These are phyloP conservation scores for Penicillium atrosanguineum DNA, from an alignment of 495 filamentous ascomycete genomes.

Conservation along the genomic window DNA sequence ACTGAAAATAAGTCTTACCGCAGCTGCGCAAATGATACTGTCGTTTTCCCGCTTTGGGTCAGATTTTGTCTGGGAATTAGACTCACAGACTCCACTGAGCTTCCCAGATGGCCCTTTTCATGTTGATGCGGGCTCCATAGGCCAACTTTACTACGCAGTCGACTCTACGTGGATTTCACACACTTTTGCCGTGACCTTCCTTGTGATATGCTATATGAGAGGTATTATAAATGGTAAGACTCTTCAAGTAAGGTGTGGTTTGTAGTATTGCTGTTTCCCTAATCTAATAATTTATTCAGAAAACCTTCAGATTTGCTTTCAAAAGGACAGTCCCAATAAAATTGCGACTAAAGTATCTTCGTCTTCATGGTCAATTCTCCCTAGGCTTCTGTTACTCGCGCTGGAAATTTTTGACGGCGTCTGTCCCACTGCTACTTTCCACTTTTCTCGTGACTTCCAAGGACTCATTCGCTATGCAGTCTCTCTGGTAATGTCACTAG, in stretches of 20 bases:
- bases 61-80: constrained; percentile 7
- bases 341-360: too few species aligned
- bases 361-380: constrained; percentile 8
- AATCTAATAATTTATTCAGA: background rate
- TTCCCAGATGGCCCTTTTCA: constrained; percentile 15
- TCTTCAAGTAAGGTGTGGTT: too few species aligned
- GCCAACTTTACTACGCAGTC: constrained; percentile 14
- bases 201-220: constrained; percentile 17
- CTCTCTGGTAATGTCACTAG: constrained; percentile 9
- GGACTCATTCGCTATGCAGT: constrained; percentile 17
- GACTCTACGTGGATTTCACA: constrained; percentile 23
- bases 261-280: too few species aligned
- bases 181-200: constrained; percentile 19
- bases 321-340: too few species aligned
- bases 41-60: constrained; percentile 10
- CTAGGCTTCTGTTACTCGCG: constrained; percentile 13
- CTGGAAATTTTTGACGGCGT: constrained; percentile 17
- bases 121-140: constrained; percentile 8
- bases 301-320: constrained; percentile 15
- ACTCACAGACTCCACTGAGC: constrained; percentile 9
- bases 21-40: constrained; percentile 18
- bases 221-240: constrained; percentile 14
- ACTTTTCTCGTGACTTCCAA: constrained; percentile 20
- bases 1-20: constrained; percentile 11
- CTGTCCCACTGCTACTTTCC: constrained; percentile 9